These are phyloP conservation scores for Grosmannia huntii DNA, from an alignment of 2,329 filamentous ascomycete genomes.

Conservation along the genomic window DNA sequence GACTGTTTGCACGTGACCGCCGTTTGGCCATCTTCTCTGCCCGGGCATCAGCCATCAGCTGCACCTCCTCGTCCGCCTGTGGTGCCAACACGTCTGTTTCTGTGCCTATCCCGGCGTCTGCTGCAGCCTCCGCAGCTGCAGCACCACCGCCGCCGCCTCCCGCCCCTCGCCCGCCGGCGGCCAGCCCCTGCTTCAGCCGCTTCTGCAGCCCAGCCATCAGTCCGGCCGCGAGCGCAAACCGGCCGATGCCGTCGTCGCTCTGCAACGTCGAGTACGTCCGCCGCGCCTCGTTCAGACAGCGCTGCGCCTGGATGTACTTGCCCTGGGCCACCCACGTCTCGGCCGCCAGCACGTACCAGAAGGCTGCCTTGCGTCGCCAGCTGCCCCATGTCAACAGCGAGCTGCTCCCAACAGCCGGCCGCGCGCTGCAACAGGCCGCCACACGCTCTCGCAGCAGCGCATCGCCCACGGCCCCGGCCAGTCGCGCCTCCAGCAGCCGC, in stretches of 20 bases:
- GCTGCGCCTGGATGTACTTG: conserved; percentile 66
- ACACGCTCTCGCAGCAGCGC: conserved; percentile 78
- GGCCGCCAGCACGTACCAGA: conserved; percentile 76
- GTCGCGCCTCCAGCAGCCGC: conserved; percentile 61
- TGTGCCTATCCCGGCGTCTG: background rate
- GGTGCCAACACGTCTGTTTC: background rate
- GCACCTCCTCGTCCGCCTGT: conserved; percentile 16
- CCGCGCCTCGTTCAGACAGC: conserved; percentile 59
- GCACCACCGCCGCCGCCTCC: background rate
- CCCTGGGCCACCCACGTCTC: conserved; percentile 71
- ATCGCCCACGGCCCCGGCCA: conserved; percentile 64
- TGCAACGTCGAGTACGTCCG: conserved; percentile 39
- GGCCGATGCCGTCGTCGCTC: conserved; percentile 36
- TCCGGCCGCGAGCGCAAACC: conserved; percentile 36
- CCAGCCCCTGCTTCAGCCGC: conserved; percentile 33
- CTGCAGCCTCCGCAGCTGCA: conserved; percentile 5
- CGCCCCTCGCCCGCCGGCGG: conserved; percentile 13
- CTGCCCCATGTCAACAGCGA: conserved; percentile 47
- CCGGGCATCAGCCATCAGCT: conserved; percentile 33
- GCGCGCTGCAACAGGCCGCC: conserved; percentile 72
- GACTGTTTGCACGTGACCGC: conserved; percentile 40
- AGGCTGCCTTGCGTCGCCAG: conserved; percentile 69
- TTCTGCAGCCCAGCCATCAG: conserved; percentile 40
- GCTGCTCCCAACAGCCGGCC: conserved; percentile 32
- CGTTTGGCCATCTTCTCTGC: conserved; percentile 43